Evolutionary conservation across 306 rosid genomes (phyloP).

Genomic region (Quillaja saponaria): DNA sequence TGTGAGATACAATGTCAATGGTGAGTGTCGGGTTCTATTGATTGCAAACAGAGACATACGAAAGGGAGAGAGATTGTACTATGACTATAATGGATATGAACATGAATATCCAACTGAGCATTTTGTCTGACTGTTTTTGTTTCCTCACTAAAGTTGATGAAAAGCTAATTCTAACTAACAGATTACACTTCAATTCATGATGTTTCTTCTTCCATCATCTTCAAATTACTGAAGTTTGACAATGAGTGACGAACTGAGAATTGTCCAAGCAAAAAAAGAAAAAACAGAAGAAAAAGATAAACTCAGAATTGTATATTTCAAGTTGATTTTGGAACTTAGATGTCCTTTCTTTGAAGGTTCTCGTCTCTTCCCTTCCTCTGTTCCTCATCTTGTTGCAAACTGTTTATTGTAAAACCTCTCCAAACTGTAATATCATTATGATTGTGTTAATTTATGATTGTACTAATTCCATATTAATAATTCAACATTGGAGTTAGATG

Average conservation of each 20-base stretch:
- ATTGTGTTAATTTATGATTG: too few relatives aligned
- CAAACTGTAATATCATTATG: too few relatives aligned
- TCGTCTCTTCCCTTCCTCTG: too few relatives aligned
- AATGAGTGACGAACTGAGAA: too few relatives aligned
- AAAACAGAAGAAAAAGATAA: too few relatives aligned
- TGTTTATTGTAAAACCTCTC: too few relatives aligned
- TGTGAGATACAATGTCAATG: conserved; percentile 72
- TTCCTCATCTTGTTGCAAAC: too few relatives aligned
- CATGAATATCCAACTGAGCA: conserved; percentile 94
- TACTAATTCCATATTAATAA: too few relatives aligned
- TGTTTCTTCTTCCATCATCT: background rate
- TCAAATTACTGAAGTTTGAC: too few relatives aligned
- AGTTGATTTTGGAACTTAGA: background rate
- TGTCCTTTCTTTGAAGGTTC: too few relatives aligned
- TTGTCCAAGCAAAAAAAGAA: too few relatives aligned
- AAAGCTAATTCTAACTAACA: conserved; percentile 2
- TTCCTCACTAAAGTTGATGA: background rate
- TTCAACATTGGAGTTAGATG: too few relatives aligned
- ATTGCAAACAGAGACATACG: conserved; percentile 83
- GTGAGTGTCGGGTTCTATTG: conserved; percentile 77
- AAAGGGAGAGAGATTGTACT: conserved; percentile 90
- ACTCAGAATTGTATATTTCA: background rate
- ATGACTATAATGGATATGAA: conserved; percentile 86
- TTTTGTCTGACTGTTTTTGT: conserved; percentile 48
- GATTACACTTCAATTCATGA: conserved; percentile 13